Evolutionary conservation across 2,329 filamentous ascomycete species (phyloP).

Genomic region (Claviceps sorghi): DNA sequence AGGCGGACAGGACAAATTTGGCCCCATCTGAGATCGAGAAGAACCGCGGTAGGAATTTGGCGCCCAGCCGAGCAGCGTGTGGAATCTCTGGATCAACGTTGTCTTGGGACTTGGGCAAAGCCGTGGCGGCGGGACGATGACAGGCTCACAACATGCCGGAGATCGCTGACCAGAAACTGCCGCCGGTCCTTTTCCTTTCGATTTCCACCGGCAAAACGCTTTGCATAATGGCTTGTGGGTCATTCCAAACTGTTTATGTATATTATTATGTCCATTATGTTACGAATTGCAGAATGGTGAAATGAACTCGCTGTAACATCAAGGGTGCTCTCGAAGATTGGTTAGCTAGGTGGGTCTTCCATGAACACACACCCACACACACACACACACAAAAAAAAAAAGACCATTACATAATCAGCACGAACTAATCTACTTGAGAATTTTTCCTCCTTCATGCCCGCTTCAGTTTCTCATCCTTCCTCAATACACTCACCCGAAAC

Average conservation of each 20-base stretch:
- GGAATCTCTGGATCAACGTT: neutral
- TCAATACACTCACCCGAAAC: neutral
- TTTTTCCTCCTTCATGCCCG: neutral
- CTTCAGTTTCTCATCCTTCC: neutral
- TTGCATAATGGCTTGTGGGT: too few species aligned
- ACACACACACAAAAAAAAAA: neutral
- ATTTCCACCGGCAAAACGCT: neutral
- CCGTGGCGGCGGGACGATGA: neutral
- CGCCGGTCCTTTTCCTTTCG: neutral
- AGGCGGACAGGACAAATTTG: neutral
- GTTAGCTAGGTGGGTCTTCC: neutral
- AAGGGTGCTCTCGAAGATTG: neutral
- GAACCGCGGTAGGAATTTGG: neutral
- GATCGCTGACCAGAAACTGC: neutral
- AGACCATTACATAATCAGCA: constrained; percentile 2
- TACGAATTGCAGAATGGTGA: too few species aligned
- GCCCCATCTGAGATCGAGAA: neutral
- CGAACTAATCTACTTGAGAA: neutral
- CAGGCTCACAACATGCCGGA: neutral
- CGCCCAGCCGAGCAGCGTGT: neutral
- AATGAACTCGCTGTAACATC: neutral
- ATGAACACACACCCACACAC: too few species aligned
- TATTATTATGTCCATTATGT: too few species aligned
- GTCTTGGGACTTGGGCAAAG: neutral
- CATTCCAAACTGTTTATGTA: too few species aligned